Evolutionary conservation across 176 grass and related monocot species (phyloP).

Genomic region (Bonia amplexicaulis): DNA sequence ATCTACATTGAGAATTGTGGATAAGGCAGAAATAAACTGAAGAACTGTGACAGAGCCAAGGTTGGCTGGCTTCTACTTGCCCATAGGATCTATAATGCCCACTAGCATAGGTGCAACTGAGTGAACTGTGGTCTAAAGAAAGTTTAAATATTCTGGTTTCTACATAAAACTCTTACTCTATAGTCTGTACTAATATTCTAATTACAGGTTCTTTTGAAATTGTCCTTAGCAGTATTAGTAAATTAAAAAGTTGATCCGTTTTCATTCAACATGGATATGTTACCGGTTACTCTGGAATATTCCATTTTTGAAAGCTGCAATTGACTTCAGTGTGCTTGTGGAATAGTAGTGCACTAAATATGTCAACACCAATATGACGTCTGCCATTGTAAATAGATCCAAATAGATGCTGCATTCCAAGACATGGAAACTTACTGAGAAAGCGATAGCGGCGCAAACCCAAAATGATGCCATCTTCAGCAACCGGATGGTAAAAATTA

Average conservation of each 20-base stretch:
- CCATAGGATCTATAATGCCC: not conserved
- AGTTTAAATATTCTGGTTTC: not conserved
- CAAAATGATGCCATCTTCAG: constrained; percentile 51
- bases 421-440: constrained; percentile 43
- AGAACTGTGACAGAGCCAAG: not conserved
- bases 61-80: not conserved
- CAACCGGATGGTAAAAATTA: constrained; percentile 39
- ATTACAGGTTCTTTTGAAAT: not conserved
- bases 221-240: not conserved
- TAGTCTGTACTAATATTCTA: not conserved
- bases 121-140: not conserved
- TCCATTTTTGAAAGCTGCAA: not conserved
- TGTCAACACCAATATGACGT: not conserved
- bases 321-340: not conserved
- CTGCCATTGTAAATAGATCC: not conserved
- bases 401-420: not conserved
- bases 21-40: not conserved
- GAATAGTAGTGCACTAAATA: not conserved
- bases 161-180: not conserved
- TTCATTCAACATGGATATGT: not conserved
- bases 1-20: not conserved
- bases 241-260: not conserved
- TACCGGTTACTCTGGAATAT: not conserved
- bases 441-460: constrained; percentile 50
- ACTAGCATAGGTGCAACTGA: not conserved